Percentiles rank a stretch among this genome's conserved stretches.
phyloP scores from a whole-genome alignment of 2,329 filamentous ascomycete species.

The Colletotrichum lupini region DNA sequence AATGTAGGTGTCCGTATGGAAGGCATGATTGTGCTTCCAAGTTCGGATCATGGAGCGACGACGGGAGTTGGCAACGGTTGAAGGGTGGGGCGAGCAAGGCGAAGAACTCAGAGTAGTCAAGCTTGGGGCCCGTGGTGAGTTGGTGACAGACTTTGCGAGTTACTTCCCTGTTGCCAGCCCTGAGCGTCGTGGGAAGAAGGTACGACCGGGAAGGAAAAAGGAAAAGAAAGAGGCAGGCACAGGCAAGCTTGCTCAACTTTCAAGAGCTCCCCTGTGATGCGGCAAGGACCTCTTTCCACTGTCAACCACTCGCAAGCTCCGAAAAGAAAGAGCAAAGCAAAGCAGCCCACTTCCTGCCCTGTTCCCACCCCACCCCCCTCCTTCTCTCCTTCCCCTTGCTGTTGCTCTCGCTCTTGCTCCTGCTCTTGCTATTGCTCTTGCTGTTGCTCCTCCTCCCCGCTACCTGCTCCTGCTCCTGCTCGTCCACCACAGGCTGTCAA shows the following conservation, averaged over 20 bases:
- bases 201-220: no score
- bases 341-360: conserved; percentile 1
- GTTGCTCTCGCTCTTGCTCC: background rate
- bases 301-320: conserved; percentile 32
- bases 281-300: conserved; percentile 14
- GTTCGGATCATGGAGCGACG: background rate
- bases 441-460: background rate
- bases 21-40: background rate
- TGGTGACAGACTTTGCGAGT: background rate
- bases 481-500: background rate
- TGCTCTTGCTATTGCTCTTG: background rate
- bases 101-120: background rate
- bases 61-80: background rate
- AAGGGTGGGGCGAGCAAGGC: background rate
- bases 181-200: background rate
- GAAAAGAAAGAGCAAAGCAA: conserved; percentile 24
- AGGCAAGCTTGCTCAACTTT: background rate
- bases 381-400: background rate
- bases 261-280: conserved; percentile 15
- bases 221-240: conserved; percentile 3
- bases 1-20: background rate
- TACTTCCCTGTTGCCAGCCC: background rate
- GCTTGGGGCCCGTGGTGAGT: background rate
- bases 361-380: conserved; percentile 2
- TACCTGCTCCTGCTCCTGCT: background rate